Evolutionary conservation across 257 asterid species (phyloP).

Genomic region (Parsonsia alboflavescens): DNA sequence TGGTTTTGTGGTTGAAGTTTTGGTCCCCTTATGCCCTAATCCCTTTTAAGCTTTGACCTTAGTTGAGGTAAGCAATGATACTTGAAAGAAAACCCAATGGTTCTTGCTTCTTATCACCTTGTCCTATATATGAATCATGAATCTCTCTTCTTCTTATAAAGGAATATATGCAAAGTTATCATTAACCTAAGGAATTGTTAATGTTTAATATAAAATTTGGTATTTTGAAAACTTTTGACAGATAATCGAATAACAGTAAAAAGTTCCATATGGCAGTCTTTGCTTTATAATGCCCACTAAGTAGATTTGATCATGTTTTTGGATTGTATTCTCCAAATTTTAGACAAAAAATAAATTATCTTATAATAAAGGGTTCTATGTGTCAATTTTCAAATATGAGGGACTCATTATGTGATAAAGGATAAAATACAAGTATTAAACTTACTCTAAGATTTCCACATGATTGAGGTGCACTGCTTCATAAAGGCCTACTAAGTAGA

Average conservation of each 20-base stretch:
- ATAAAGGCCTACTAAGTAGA: neutral
- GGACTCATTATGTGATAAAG: neutral
- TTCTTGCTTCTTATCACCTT: neutral
- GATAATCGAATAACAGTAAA: too few relatives aligned
- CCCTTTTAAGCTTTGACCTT: neutral
- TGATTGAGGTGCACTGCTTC: neutral
- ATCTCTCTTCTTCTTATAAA: too few relatives aligned
- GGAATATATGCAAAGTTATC: too few relatives aligned
- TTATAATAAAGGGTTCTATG: neutral
- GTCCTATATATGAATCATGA: too few relatives aligned
- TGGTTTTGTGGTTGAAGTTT: neutral
- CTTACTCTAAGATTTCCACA: neutral
- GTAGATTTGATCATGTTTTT: too few relatives aligned
- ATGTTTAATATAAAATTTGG: too few relatives aligned
- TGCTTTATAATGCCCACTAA: too few relatives aligned
- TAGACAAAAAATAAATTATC: too few relatives aligned
- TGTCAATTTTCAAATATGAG: neutral
- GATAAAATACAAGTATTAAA: neutral
- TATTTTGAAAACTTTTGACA: too few relatives aligned
- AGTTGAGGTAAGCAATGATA: neutral
- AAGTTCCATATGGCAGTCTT: too few relatives aligned
- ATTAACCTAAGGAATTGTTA: too few relatives aligned
- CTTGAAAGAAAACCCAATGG: neutral
- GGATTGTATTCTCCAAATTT: too few relatives aligned
- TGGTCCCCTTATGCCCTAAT: conserved; percentile 13